phyloP scores from a whole-genome alignment of 2,329 filamentous ascomycete genomes.

The Alternaria triticimaculans region DNA sequence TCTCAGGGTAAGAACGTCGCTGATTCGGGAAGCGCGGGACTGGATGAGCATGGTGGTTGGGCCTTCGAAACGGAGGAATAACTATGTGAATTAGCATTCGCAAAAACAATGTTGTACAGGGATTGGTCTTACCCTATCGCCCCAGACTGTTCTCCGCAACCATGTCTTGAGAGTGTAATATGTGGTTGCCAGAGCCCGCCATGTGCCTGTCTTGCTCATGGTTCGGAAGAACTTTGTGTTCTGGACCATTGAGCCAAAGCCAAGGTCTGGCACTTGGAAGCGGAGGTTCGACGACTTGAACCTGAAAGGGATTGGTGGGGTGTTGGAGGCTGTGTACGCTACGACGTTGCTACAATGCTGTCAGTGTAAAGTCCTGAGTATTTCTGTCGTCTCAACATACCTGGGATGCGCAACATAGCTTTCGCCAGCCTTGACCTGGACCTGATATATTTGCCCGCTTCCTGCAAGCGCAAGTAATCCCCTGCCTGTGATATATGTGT shows the following conservation, averaged over 20 bases:
- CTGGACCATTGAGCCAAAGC: constrained; percentile 68
- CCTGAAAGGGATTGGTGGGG: constrained; percentile 81
- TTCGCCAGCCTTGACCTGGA: constrained; percentile 81
- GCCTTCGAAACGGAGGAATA: constrained; percentile 90
- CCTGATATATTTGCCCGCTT: constrained; percentile 86
- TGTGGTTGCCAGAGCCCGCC: constrained; percentile 70
- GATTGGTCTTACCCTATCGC: constrained; percentile 65
- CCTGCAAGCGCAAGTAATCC: constrained; percentile 85
- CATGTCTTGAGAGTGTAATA: constrained; percentile 76
- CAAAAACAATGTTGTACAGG: too few relatives aligned
- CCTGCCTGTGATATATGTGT: constrained; percentile 83
- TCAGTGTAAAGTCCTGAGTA: background rate
- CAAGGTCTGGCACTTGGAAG: constrained; percentile 77
- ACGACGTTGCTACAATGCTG: constrained; percentile 72
- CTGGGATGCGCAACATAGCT: constrained; percentile 88
- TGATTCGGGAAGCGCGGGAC: constrained; percentile 79
- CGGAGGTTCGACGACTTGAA: constrained; percentile 78
- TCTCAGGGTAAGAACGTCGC: constrained; percentile 76
- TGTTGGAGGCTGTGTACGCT: constrained; percentile 80
- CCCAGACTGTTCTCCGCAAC: constrained; percentile 85
- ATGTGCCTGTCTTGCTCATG: constrained; percentile 74
- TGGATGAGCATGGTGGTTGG: constrained; percentile 87
- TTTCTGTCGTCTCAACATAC: constrained; percentile 39
- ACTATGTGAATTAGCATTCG: constrained; percentile 45
- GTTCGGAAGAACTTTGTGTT: constrained; percentile 75